phyloP scores from a whole-genome alignment of 2,329 filamentous ascomycete species.

The Aspergillus versicolor region DNA sequence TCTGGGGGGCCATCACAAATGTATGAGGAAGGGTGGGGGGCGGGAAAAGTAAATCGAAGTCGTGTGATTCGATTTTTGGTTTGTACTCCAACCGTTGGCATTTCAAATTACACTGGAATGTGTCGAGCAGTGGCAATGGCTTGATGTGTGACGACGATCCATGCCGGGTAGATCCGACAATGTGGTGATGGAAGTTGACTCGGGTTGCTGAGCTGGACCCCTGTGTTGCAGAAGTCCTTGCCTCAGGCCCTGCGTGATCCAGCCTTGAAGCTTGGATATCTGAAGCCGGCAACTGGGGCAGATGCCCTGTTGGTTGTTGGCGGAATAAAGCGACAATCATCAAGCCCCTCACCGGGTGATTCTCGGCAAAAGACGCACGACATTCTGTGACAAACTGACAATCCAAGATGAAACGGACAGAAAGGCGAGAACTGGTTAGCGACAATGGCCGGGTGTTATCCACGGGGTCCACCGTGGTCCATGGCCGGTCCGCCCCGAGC shows the following conservation, averaged over 20 bases:
- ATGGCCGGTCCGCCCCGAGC: slow-evolving; percentile 3
- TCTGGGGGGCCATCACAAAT: neutral
- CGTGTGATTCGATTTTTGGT: neutral
- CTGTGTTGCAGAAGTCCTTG: neutral
- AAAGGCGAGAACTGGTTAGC: neutral
- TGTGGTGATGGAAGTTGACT: slow-evolving; percentile 16
- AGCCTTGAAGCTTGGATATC: neutral
- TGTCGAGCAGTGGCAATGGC: neutral
- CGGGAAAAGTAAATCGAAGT: neutral
- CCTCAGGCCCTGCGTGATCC: neutral
- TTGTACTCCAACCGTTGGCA: neutral
- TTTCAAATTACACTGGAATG: neutral
- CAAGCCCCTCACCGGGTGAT: neutral
- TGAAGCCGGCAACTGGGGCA: neutral
- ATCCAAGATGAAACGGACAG: neutral
- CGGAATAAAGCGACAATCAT: neutral
- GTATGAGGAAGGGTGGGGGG: too few species aligned
- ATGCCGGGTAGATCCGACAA: slow-evolving; percentile 18
- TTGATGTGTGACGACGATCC: neutral
- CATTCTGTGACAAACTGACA: neutral
- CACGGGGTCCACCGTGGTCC: neutral
- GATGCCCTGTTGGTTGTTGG: neutral
- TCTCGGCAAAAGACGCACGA: neutral
- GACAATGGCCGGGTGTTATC: neutral
- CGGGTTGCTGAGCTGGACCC: neutral